These are phyloP conservation scores for Solanum lignicaule DNA, from an alignment of 257 asterid species.

Conservation along the genomic window DNA sequence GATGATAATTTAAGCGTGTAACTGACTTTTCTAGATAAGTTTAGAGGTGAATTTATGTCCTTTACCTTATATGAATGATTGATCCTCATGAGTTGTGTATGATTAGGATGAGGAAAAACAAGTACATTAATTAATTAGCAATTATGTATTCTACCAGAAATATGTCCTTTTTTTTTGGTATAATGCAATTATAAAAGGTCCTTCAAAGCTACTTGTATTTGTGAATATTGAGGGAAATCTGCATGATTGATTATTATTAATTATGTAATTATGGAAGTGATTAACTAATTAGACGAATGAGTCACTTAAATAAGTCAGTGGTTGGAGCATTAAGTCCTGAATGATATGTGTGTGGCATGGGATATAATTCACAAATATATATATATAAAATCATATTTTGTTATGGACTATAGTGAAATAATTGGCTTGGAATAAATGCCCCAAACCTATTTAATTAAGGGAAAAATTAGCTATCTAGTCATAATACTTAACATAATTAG, in stretches of 20 bases:
- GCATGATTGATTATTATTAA: not conserved
- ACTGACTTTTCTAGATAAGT: not conserved
- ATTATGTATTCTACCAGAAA: not conserved
- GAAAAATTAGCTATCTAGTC: too few relatives aligned
- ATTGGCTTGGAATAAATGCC: not conserved
- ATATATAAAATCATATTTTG: not conserved
- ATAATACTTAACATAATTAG: too few relatives aligned
- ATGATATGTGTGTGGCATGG: not conserved
- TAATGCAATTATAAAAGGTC: constrained; percentile 1
- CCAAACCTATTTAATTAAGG: not conserved
- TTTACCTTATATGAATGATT: not conserved
- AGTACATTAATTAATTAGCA: not conserved
- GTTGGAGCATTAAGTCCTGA: not conserved
- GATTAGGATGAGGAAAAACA: not conserved
- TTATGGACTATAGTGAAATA: not conserved
- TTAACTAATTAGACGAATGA: not conserved
- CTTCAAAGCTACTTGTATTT: not conserved
- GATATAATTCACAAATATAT: not conserved
- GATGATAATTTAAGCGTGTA: too few relatives aligned
- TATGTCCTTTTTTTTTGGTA: not conserved
- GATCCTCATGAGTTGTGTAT: not conserved
- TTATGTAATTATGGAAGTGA: not conserved
- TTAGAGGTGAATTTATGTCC: not conserved
- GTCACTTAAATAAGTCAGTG: not conserved
- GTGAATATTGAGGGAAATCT: not conserved